Percentiles rank a stretch among this genome's conserved stretches.
phyloP scores from a whole-genome alignment of 345 rosid species.

The Balakata baccata region DNA sequence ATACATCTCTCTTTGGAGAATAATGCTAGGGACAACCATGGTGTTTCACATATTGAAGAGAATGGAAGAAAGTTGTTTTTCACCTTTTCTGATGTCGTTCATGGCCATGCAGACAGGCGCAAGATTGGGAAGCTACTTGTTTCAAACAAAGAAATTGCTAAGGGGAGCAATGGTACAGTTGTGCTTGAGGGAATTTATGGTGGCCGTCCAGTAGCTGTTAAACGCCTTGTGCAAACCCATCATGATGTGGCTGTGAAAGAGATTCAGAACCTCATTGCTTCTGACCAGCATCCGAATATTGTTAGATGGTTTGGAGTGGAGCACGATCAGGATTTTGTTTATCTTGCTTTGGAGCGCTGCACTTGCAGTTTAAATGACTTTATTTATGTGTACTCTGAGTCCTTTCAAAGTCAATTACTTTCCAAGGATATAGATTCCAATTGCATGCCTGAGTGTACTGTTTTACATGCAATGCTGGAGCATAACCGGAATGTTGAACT shows the following conservation, averaged over 20 bases:
- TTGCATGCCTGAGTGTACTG: conserved; percentile 22
- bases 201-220: conserved; percentile 62
- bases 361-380: conserved; percentile 65
- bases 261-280: conserved; percentile 65
- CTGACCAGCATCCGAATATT: conserved; percentile 67
- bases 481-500: conserved; percentile 40
- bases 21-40: conserved; percentile 7
- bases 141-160: conserved; percentile 31
- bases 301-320: conserved; percentile 75
- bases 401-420: conserved; percentile 37
- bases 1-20: conserved; percentile 4
- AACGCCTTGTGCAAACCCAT: conserved; percentile 63
- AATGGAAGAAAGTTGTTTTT: conserved; percentile 1
- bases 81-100: conserved; percentile 1
- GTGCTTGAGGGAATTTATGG: conserved; percentile 62
- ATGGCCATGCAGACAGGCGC: conserved; percentile 19
- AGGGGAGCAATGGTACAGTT: conserved; percentile 64
- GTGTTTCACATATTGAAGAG: background rate
- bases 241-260: conserved; percentile 68
- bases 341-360: conserved; percentile 64
- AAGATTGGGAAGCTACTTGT: conserved; percentile 25
- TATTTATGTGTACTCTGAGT: conserved; percentile 36
- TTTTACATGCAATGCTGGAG: conserved; percentile 34
- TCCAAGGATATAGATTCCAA: conserved; percentile 20
- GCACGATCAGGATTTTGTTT: conserved; percentile 61